These are phyloP conservation scores for Takakia lepidozioides DNA, from an alignment of 225 moss, liverwort and hornwort genomes.

Conservation along the genomic window DNA sequence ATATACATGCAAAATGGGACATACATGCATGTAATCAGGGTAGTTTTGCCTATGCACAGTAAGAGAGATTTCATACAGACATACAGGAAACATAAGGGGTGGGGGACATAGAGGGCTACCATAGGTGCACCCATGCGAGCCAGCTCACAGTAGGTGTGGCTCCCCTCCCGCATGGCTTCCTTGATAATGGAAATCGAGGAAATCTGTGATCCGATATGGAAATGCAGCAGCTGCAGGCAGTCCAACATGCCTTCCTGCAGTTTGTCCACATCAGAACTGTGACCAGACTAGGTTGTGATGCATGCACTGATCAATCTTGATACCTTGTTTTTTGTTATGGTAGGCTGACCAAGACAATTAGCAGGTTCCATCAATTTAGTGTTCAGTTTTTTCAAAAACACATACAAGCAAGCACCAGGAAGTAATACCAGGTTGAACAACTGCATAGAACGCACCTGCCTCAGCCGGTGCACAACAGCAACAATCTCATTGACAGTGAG, in stretches of 20 bases:
- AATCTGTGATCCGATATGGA: slow-evolving; percentile 82
- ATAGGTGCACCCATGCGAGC: slow-evolving; percentile 76
- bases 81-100: not conserved
- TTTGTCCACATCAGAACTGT: no score
- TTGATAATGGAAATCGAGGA: slow-evolving; percentile 63
- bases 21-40: no score
- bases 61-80: not conserved
- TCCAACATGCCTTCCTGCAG: slow-evolving; percentile 77
- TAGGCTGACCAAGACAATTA: no score
- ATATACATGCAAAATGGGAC: not conserved
- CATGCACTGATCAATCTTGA: not conserved
- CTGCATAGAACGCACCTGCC: slow-evolving; percentile 35
- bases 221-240: slow-evolving; percentile 79
- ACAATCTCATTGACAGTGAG: slow-evolving; percentile 69
- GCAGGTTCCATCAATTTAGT: no score
- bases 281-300: not conserved
- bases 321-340: no score
- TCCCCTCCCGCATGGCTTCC: slow-evolving; percentile 91
- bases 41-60: not conserved
- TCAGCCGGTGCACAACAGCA: slow-evolving; percentile 57
- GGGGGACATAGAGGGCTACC: slow-evolving; percentile 41
- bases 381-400: no score
- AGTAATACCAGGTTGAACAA: no score
- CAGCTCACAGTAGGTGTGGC: slow-evolving; percentile 79
- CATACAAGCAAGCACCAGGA: no score